phyloP scores from a whole-genome alignment of 257 asterid genomes.

The Solanum chiquidenum region DNA sequence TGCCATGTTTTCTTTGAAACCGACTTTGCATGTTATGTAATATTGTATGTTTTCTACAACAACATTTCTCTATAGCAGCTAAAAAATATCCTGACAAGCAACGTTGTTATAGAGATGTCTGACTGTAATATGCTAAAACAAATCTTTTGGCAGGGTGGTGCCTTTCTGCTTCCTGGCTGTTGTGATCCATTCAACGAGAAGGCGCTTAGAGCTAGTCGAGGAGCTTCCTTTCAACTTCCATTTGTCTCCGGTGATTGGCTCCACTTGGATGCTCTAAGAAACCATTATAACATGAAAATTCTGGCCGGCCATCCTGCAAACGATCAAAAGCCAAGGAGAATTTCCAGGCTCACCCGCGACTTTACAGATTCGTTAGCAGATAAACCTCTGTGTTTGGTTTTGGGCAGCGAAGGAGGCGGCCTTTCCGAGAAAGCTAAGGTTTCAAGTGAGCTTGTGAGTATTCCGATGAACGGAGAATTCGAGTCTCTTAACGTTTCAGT shows the following conservation, averaged over 20 bases:
- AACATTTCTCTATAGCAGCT: neutral
- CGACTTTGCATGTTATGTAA: neutral
- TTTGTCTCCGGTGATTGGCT: slow-evolving; percentile 70
- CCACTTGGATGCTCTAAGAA: slow-evolving; percentile 29
- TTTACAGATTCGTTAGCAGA: slow-evolving; percentile 42
- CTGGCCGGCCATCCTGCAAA: slow-evolving; percentile 75
- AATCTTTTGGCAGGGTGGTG: slow-evolving; percentile 49
- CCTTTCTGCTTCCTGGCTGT: slow-evolving; percentile 80
- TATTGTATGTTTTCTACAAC: neutral
- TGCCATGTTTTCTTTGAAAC: neutral
- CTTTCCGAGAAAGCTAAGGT: slow-evolving; percentile 46
- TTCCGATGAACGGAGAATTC: slow-evolving; percentile 81
- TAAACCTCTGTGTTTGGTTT: slow-evolving; percentile 54
- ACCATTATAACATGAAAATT: slow-evolving; percentile 49
- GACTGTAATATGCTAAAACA: neutral
- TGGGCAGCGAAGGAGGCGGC: slow-evolving; percentile 91
- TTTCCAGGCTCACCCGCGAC: slow-evolving; percentile 31
- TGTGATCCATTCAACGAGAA: slow-evolving; percentile 98
- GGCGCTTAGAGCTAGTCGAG: slow-evolving; percentile 83
- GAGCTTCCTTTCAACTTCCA: slow-evolving; percentile 88
- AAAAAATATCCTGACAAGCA: neutral
- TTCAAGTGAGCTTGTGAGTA: slow-evolving; percentile 61
- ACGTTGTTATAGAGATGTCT: neutral
- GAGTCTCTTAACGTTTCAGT: slow-evolving; percentile 95
- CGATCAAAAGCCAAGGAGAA: slow-evolving; percentile 14